Evolutionary conservation across 1,139 yeast species (phyloP).

Genomic region (Kodamaea derodonti): DNA sequence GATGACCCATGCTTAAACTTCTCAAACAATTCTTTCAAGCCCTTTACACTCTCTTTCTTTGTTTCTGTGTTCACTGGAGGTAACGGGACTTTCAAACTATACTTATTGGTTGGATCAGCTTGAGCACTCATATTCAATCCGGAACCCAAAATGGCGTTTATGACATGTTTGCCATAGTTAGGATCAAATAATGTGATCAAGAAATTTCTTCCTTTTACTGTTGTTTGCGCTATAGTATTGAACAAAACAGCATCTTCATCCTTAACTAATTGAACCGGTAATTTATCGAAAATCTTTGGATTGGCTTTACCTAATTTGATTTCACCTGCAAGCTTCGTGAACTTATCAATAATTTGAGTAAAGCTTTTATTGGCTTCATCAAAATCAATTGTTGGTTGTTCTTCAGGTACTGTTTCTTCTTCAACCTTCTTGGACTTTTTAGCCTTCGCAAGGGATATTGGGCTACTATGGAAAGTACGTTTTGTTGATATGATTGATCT

Average conservation of each 20-base stretch:
- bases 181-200: conserved; percentile 84
- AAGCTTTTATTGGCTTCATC: conserved; percentile 44
- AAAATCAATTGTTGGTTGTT: conserved; percentile 28
- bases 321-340: conserved; percentile 55
- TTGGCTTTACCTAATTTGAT: conserved; percentile 66
- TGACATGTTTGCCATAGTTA: conserved; percentile 58
- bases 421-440: conserved; percentile 11
- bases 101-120: conserved; percentile 65
- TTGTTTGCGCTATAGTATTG: conserved; percentile 69
- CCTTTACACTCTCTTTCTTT: conserved; percentile 54
- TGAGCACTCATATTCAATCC: conserved; percentile 78
- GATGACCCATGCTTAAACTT: conserved; percentile 53
- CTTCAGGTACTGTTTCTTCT: conserved; percentile 15
- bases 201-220: conserved; percentile 61
- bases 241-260: conserved; percentile 39
- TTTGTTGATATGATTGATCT: too few species aligned
- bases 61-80: conserved; percentile 75
- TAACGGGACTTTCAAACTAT: conserved; percentile 66
- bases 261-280: conserved; percentile 51
- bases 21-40: conserved; percentile 62
- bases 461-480: conserved; percentile 3
- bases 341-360: conserved; percentile 47
- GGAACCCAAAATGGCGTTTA: conserved; percentile 66
- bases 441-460: conserved; percentile 10
- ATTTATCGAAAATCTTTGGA: conserved; percentile 60